phyloP scores from a whole-genome alignment of 208 protist genomes.

The Sergeia podlipaevii region DNA sequence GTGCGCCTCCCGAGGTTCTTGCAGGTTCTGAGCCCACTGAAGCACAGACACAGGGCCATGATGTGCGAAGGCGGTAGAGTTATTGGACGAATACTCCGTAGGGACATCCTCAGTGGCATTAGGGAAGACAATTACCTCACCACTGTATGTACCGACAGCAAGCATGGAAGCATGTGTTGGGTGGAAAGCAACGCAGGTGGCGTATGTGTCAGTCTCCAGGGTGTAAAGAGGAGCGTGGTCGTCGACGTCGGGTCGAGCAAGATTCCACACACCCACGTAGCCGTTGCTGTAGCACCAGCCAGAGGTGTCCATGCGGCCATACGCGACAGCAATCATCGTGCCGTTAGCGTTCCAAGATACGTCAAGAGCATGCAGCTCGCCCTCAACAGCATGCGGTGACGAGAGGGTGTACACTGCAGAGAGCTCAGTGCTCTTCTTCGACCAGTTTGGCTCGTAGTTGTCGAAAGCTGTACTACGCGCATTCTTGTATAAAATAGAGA shows the following conservation, averaged over 20 bases:
- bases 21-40: constrained; percentile 72
- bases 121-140: constrained; percentile 73
- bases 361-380: constrained; percentile 61
- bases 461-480: constrained; percentile 68
- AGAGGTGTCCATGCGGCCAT: constrained; percentile 77
- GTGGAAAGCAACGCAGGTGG: constrained; percentile 84
- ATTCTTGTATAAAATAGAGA: constrained; percentile 69
- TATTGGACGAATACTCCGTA: constrained; percentile 22
- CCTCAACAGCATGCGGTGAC: constrained; percentile 49
- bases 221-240: constrained; percentile 65
- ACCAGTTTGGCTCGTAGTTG: constrained; percentile 86
- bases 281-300: constrained; percentile 87
- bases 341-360: constrained; percentile 85
- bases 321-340: constrained; percentile 81
- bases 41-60: constrained; percentile 76
- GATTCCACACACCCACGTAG: constrained; percentile 83
- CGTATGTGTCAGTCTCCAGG: constrained; percentile 73
- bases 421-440: constrained; percentile 57
- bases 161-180: constrained; percentile 67
- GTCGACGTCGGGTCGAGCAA: constrained; percentile 58
- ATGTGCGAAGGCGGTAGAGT: constrained; percentile 28
- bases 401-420: constrained; percentile 55
- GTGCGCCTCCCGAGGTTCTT: constrained; percentile 44
- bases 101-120: constrained; percentile 52
- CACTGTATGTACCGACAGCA: constrained; percentile 87